Evolutionary conservation across 805 yeast genomes (phyloP), one percentile per base, ranked within the genome.

Genomic region (Kodamaea sagamina): DNA sequence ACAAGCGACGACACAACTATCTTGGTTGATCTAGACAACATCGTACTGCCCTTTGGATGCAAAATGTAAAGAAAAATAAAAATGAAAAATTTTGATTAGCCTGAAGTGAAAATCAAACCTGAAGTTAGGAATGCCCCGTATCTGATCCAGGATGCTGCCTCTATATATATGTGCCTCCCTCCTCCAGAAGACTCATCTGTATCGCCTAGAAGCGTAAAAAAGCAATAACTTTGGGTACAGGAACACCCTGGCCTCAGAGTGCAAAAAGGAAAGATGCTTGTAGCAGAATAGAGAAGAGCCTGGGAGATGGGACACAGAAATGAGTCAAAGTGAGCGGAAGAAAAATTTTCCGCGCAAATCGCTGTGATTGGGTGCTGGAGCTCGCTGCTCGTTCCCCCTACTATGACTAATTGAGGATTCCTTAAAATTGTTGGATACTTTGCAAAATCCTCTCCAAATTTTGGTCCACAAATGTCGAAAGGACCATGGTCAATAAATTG

Each of bases 21-120:
- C 32, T 15, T 28, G 36, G 39, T 35, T 12, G 24, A 32, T 40
- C 43, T 40, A 5, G 32, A 40, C 43, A 40, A 29, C 34, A 29
- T 29, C 34, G 5, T 29, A 3, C 17, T 13, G 17, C 19, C 10
- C 34, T 29, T 29, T 16, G 34, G 34, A 29, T 29, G 34, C 34
- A 29, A 29, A 29, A 15, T 13, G 13, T 12, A 27, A 27, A 26
- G 12, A 8, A 11, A 28, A 13, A 4, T 9, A 29, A 29, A 8
- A 21, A 21, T 21, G 24, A 21, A 21, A 21, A 21, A 21, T 21
- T 21, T 21, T 21, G 24, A 21, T 21, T 21, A 6, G 8, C 24
- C 24, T 13, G 29, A n/a, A 26, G 6, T 26, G 29, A 26, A 26
- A 26, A 26, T 10, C 10, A 6, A 26, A n/a, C 4, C 11, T 29